Evolutionary conservation across 2,329 filamentous ascomycete genomes (phyloP), one percentile per base, ranked within the genome.

Genomic region (Cladosporium sp.): DNA sequence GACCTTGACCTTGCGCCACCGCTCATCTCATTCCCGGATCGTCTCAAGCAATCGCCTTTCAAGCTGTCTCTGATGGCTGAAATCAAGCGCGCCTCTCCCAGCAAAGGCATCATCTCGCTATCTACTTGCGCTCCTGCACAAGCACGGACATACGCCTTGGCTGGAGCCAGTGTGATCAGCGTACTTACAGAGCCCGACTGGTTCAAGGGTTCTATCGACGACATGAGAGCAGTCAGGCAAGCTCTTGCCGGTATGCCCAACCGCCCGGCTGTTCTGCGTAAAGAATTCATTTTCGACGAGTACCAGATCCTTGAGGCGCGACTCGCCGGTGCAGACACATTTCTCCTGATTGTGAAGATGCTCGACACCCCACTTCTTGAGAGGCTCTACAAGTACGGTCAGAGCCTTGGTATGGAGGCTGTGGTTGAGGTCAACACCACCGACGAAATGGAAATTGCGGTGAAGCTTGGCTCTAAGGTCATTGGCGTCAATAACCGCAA

Each of bases 401-500:
- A 84, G 41, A 90, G 86, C 2, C 77, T 98, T 2, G 92, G 91
- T 14, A 98, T 98, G 93, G 95, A 98, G 72, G 93, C 93, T 33
- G 73, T 98, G 31, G 93, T 98, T 1, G 93, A 98, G 69, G 93
- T 98, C 28, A 95, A 98, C 66, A 98, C 87, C 40, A 83, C 85
- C 0, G 88, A 93, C 46, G 93, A 98, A 71, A 98, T 96, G 89
- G 79, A 85, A 37, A 84, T 84, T 53, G 93, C 95, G 7, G 83
- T 96, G 43, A 81, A 87, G 53, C 78, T 98, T 18, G 93, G 92
- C 9, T 82, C 93, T 18, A 86, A 91, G 70, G 92, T 89, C 35
- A 95, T 98, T 63, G 93, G 93, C 22, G 93, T 98, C 61, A 98
- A 98, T 74, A 98, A 98, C 74, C 85, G 93, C 52, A 95, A 98